Percentiles rank a stretch among this genome's conserved stretches.
phyloP scores from a whole-genome alignment of 1,139 yeast genomes.

The Candida mesenterica region DNA sequence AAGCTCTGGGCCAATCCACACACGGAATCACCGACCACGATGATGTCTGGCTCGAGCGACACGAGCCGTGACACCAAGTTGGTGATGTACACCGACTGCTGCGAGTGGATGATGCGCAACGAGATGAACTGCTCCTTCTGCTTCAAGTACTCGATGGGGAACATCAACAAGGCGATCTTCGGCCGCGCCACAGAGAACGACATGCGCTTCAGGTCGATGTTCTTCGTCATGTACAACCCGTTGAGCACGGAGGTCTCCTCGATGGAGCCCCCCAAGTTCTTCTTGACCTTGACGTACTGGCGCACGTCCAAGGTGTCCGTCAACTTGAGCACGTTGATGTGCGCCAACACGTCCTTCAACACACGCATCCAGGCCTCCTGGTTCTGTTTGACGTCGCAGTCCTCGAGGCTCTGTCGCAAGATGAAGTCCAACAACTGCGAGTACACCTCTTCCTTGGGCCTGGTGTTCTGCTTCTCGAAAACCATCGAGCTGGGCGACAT shows the following conservation, averaged over 20 bases:
- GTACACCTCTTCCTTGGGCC: constrained; percentile 19
- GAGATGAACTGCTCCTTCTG: constrained; percentile 75
- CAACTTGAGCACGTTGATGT: constrained; percentile 30
- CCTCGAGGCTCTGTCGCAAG: constrained; percentile 64
- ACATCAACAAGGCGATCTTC: constrained; percentile 75
- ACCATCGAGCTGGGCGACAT: constrained; percentile 4
- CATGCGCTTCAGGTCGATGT: constrained; percentile 82
- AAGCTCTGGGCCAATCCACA: constrained; percentile 79
- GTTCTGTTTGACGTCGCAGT: constrained; percentile 45
- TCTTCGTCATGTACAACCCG: constrained; percentile 85
- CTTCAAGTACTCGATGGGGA: constrained; percentile 83
- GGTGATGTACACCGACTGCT: constrained; percentile 80
- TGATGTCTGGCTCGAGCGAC: constrained; percentile 74
- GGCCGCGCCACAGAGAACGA: constrained; percentile 62
- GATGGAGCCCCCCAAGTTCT: constrained; percentile 72
- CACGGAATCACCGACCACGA: constrained; percentile 77
- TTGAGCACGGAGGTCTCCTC: constrained; percentile 59
- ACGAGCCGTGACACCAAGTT: constrained; percentile 79
- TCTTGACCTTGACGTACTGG: constrained; percentile 82
- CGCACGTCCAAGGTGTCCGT: constrained; percentile 83
- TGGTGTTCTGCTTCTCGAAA: constrained; percentile 8
- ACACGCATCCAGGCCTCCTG: constrained; percentile 40
- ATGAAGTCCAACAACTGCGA: constrained; percentile 33
- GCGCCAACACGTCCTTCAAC: constrained; percentile 24
- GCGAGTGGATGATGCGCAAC: constrained; percentile 80